A percentile compares a stretch with the other conserved stretches of the same genome.
phyloP scores from a whole-genome alignment of 129 eudicot species.

The Cynara cardunculus region DNA sequence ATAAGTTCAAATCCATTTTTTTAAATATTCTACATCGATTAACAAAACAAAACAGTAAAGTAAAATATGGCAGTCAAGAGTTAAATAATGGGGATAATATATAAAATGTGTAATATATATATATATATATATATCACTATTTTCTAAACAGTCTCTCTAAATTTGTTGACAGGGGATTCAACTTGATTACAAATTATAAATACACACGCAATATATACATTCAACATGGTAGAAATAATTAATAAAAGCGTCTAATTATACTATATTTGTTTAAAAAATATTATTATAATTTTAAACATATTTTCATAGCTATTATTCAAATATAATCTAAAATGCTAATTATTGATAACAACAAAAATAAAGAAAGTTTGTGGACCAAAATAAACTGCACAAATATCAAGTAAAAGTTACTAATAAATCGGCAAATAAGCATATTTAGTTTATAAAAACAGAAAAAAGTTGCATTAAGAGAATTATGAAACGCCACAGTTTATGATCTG shows the following conservation, averaged over 20 bases:
- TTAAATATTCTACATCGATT: neutral
- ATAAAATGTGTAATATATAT: neutral
- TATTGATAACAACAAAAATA: neutral
- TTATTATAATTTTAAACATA: neutral
- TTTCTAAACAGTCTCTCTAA: neutral
- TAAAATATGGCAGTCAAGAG: neutral
- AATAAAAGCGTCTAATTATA: neutral
- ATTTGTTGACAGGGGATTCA: neutral
- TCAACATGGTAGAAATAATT: neutral
- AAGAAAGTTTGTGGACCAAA: neutral
- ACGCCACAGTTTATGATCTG: neutral
- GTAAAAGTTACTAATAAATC: neutral
- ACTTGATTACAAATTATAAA: neutral
- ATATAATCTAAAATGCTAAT: neutral
- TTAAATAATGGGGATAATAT: neutral
- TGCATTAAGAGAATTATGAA: neutral
- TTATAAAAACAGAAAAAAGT: neutral
- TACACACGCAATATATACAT: neutral
- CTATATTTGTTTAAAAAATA: neutral
- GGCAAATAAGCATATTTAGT: neutral
- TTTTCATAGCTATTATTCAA: neutral
- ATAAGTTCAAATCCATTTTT: slow-evolving; percentile 17
- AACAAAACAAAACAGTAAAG: neutral
- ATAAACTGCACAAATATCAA: neutral
- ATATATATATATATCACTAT: neutral